These are phyloP conservation scores for Tricholoma saponaceum DNA, from an alignment of 768 basidiomycete species.

Conservation along the genomic window DNA sequence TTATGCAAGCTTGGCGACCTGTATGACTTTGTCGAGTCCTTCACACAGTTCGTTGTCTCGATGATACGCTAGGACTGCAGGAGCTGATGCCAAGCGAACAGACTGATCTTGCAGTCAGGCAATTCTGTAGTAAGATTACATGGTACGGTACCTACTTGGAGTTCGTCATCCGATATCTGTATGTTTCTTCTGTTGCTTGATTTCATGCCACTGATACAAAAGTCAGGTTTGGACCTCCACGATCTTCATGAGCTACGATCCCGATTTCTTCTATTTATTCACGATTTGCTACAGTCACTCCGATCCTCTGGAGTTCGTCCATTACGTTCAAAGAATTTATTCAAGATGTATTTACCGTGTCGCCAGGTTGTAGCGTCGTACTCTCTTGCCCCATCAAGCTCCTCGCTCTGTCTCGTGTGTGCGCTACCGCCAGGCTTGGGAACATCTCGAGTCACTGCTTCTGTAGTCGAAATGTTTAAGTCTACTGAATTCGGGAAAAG, in stretches of 20 bases:
- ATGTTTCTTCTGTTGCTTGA: conserved; percentile 19
- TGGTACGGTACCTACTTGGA: conserved; percentile 69
- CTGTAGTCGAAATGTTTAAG: conserved; percentile 42
- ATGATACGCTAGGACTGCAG: not conserved
- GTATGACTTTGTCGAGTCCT: conserved; percentile 55
- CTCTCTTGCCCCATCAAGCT: conserved; percentile 56
- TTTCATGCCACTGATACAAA: not conserved
- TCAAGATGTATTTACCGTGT: conserved; percentile 2
- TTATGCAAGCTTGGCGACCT: conserved; percentile 43
- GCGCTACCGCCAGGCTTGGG: conserved; percentile 42
- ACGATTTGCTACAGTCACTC: conserved; percentile 56
- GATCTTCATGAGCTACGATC: conserved; percentile 65
- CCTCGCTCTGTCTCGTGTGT: conserved; percentile 56
- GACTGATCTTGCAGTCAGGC: conserved; percentile 46
- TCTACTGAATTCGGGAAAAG: conserved; percentile 37
- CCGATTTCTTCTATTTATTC: conserved; percentile 58
- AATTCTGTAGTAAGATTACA: conserved; percentile 48
- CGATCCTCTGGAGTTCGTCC: conserved; percentile 54
- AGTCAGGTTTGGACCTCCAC: conserved; percentile 59
- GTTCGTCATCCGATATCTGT: conserved; percentile 55
- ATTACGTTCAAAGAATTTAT: conserved; percentile 3
- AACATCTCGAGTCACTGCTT: conserved; percentile 36
- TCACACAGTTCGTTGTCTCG: conserved; percentile 46
- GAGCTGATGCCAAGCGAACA: conserved; percentile 17
- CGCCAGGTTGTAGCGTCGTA: conserved; percentile 59